Conservation (phyloP, 2,329 filamentous ascomycete genomes). For the Cytospora piceicola region DNA sequence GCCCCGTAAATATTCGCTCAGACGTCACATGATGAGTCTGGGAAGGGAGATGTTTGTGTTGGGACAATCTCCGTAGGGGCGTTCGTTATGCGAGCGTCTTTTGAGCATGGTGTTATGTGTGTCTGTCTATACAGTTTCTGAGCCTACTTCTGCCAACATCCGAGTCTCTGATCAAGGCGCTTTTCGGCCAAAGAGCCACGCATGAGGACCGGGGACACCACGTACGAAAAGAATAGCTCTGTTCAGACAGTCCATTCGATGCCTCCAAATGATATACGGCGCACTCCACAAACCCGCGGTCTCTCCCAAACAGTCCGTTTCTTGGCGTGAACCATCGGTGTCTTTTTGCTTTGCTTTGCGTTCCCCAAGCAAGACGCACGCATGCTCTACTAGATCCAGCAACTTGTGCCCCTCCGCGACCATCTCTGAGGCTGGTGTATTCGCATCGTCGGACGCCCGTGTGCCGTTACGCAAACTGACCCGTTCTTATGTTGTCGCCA, state of each 20-base stretch:
- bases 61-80: background rate
- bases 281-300: background rate
- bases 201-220: background rate
- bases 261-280: background rate
- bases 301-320: constrained; percentile 1
- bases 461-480: constrained; percentile 14
- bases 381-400: background rate
- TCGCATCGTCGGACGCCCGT: background rate
- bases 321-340: constrained; percentile 8
- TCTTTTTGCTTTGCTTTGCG: background rate
- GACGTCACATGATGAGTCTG: background rate
- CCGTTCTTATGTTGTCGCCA: constrained; percentile 7
- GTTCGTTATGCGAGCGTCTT: background rate
- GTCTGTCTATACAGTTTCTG: background rate
- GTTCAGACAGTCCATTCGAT: background rate
- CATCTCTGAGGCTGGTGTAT: background rate
- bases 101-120: background rate
- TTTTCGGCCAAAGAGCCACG: background rate
- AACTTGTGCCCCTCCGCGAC: background rate
- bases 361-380: background rate
- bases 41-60: too few species aligned
- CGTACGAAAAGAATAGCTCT: background rate
- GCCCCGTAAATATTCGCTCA: background rate
- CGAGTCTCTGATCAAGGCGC: background rate
- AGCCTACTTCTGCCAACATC: background rate